Evolutionary conservation across 441 rosid genomes (phyloP), one percentile per base, ranked within the genome.

Genomic region (Gossypium schwendimanii): DNA sequence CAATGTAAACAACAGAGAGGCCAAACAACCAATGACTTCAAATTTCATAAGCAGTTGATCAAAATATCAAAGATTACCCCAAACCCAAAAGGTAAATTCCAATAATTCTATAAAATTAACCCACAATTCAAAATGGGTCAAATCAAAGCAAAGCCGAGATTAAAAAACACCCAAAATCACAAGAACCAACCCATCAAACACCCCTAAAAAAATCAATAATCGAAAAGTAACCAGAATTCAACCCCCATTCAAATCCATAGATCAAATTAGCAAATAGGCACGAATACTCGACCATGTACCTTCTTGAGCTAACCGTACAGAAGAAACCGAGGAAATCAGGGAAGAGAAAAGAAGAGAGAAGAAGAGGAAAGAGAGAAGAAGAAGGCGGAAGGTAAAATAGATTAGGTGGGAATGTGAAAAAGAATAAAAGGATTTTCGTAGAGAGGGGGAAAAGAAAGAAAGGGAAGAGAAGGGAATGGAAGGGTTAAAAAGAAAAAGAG

Each of bases 231-330:
- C 23, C 41, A 9, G 0, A 33, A 62, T 33, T n/a, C 20, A 26
- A 28, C 6, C 44, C 24, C 45, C 21, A 6, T 8, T 36, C 67
- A 17, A 63, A 36, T 8, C 67, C n/a, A 18, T 17, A 49, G 71
- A 67, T 26, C 44, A 26, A 50, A 50, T 67, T n/a, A 52, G 36
- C 36, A 75, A 70, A 75, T 12, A 74, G 15, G 33, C 39, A 3
- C 6, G n/a, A 39, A 47, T 45, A 70, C 63, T 20, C 52, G 47
- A 77, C 47, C 4, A 33, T 49, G 73, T 63, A 81, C 82, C 86
- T 74, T 66, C 17, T 26, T 23, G 6, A 28, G 1, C 31, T 0
- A 49, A 31, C 63, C 50, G 62, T n/a, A 52, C 21, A 50, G 41
- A 58, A 41, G 36, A 74, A 70, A n/a, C 17, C 41, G 6, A 54